A percentile compares a stretch with the other conserved stretches of the same genome.
Conservation (phyloP, 2,329 filamentous ascomycete species). For the Penicillium nordicum region DNA sequence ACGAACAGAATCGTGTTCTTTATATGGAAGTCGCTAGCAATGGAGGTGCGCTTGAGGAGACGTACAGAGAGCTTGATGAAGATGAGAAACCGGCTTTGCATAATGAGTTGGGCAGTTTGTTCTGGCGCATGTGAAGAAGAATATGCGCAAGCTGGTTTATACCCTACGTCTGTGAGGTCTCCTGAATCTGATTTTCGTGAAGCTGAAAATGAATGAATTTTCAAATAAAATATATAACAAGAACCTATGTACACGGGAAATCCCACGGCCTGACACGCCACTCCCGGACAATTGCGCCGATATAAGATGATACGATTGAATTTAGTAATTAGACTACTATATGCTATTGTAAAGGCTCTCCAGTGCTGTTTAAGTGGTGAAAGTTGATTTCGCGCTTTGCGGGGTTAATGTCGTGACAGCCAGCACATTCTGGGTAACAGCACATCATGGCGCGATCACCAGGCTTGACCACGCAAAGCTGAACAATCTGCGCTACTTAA, state of each 20-base stretch:
- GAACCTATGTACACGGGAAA: conserved; percentile 6
- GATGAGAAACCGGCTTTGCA: too few relatives aligned
- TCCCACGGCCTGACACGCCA: conserved; percentile 1
- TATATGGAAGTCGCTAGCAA: too few relatives aligned
- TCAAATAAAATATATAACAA: conserved; percentile 3
- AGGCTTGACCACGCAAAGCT: not conserved
- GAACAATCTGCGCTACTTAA: not conserved
- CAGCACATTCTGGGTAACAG: not conserved
- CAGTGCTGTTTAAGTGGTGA: not conserved
- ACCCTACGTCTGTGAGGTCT: too few relatives aligned
- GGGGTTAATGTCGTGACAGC: conserved; percentile 9
- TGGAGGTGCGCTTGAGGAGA: too few relatives aligned
- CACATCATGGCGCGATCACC: not conserved
- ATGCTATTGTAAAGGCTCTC: not conserved
- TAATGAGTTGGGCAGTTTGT: too few relatives aligned
- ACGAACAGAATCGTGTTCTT: too few relatives aligned
- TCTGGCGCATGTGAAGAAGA: too few relatives aligned
- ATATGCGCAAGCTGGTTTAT: too few relatives aligned
- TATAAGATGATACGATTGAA: not conserved
- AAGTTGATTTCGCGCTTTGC: conserved; percentile 4
- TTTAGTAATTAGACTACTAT: too few relatives aligned
- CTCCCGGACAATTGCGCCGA: not conserved
- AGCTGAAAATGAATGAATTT: not conserved
- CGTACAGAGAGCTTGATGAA: too few relatives aligned
- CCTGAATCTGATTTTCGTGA: too few relatives aligned